Evolutionary conservation across 495 filamentous ascomycete genomes (phyloP), one percentile per base, ranked within the genome.

Genomic region (Aspergillus indologenus): DNA sequence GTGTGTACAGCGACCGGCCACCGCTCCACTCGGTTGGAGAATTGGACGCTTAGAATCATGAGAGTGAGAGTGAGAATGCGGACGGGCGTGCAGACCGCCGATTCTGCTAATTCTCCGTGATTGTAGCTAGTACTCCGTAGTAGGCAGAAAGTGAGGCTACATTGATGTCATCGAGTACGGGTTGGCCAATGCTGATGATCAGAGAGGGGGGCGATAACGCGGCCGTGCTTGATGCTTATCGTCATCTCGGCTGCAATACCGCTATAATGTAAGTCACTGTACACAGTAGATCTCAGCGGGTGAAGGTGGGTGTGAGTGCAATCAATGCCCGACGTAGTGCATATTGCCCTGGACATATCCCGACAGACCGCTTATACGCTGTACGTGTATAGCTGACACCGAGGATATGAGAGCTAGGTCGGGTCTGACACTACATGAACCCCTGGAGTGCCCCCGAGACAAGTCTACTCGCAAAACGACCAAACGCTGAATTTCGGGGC

Each of bases 401-500:
- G n/a, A n/a, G n/a, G n/a, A n/a, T n/a, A n/a, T n/a, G n/a, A n/a
- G n/a, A n/a, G n/a, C 12, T 11, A 40, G 14, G 8, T 26, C 48
- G 17, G 14, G 5, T 29, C 15, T 12, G 19, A 17, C 24, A 7
- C 5, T 22, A 18, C 22, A 21, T n/a, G 31, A 50, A 40, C 45
- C 29, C 43, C 40, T 40, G 44, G 26, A 59, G 57, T 53, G 48
- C 44, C 43, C 47, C 26, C 44, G 53, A 15, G 46, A 34, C 23
- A 26, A 50, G 15, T 24, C n/a, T 29, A 20, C 17, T 24, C 44
- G 44, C 3, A 46, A 21, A 40, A 45, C 21, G 40, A 40, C 23
- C 18, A 49, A 31, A 53, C 56, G 17, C 57, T 54, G 23, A 53
- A 48, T 47, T 54, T 59, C 52, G 29, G 44, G 57, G 42, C 45